Conservation (phyloP, 768 basidiomycete species). For the Tulasnella sp. region DNA sequence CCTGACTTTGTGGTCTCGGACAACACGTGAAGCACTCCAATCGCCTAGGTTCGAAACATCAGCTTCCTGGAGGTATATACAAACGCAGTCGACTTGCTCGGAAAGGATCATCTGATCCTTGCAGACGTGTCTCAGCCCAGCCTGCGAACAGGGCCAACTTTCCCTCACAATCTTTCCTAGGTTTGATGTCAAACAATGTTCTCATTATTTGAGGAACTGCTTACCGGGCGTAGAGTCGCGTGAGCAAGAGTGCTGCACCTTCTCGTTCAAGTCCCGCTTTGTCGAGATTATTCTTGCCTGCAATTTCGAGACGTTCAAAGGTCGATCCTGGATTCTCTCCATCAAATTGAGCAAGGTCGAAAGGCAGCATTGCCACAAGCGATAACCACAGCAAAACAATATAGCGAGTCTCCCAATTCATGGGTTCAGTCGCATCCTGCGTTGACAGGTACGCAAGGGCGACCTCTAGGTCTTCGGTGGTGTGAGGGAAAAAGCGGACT, state of each 20-base stretch:
- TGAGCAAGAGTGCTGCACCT: constrained; percentile 70
- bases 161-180: constrained; percentile 51
- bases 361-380: constrained; percentile 88
- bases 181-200: background rate
- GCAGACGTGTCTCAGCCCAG: constrained; percentile 39
- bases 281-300: constrained; percentile 50
- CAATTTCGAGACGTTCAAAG: constrained; percentile 46
- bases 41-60: constrained; percentile 38
- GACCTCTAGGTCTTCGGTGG: constrained; percentile 70
- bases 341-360: constrained; percentile 81
- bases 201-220: constrained; percentile 26
- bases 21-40: constrained; percentile 60
- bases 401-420: constrained; percentile 77
- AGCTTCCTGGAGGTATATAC: constrained; percentile 2
- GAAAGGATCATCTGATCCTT: constrained; percentile 41
- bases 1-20: constrained; percentile 64
- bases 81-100: constrained; percentile 37
- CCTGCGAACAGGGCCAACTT: constrained; percentile 48
- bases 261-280: constrained; percentile 80
- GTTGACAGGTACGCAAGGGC: constrained; percentile 57
- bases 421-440: constrained; percentile 34
- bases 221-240: constrained; percentile 72
- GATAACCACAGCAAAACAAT: constrained; percentile 87
- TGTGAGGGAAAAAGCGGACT: constrained; percentile 95
- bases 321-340: constrained; percentile 44